A percentile compares a stretch with the other conserved stretches of the same genome.
Conservation (phyloP, 306 rosid genomes). For the Vachellia pachyceras region DNA sequence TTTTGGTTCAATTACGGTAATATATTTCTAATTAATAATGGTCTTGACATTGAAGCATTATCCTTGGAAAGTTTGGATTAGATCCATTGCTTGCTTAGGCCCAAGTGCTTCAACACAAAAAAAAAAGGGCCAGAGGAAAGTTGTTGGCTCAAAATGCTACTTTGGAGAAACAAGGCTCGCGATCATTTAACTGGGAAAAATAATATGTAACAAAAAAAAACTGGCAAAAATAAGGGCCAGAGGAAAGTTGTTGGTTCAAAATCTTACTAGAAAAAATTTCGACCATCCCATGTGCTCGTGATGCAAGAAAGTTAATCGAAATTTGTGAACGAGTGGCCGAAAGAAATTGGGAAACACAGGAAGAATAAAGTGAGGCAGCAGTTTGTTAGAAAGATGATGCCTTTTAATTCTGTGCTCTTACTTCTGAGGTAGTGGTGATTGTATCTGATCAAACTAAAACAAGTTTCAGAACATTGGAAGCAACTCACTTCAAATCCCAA, state of each 20-base stretch:
- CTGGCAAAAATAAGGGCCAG: not conserved
- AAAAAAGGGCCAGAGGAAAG: not conserved
- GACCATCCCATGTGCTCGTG: not conserved
- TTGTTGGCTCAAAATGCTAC: not conserved
- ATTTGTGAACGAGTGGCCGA: not conserved
- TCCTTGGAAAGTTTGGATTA: not conserved
- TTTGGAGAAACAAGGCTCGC: not conserved
- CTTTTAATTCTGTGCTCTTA: not conserved
- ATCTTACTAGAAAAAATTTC: not conserved
- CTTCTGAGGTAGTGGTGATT: not conserved
- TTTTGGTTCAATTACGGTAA: not conserved
- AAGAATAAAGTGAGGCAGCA: not conserved
- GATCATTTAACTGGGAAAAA: not conserved
- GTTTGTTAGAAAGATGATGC: not conserved
- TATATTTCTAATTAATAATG: not conserved
- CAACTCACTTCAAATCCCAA: not conserved
- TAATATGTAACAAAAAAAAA: no score
- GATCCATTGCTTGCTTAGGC: not conserved
- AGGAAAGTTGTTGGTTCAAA: not conserved
- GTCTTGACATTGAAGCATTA: not conserved
- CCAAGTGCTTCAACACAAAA: not conserved
- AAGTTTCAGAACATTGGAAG: not conserved
- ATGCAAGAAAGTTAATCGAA: not conserved
- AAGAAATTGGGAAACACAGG: not conserved
- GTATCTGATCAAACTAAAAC: constrained; percentile 13